Conservation (phyloP, 1,139 yeast genomes). For the Protomyces inundatus region DNA sequence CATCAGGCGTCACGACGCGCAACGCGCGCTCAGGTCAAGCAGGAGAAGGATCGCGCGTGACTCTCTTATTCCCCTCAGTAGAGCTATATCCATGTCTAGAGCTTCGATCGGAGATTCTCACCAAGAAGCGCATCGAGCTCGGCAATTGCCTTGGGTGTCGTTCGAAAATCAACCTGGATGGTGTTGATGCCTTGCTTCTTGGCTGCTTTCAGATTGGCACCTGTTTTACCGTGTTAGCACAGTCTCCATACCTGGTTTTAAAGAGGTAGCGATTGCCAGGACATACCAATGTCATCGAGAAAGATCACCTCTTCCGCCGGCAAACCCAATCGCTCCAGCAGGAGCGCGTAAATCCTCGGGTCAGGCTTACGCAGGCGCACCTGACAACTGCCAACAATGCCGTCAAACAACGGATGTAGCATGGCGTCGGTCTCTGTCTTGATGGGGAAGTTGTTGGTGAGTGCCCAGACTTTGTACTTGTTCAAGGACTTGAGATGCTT, state of each 20-base stretch:
- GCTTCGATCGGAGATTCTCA: background rate
- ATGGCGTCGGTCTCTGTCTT: slow-evolving; percentile 5
- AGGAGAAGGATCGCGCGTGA: too few relatives aligned
- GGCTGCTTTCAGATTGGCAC: slow-evolving; percentile 20
- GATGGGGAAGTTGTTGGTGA: slow-evolving; percentile 20
- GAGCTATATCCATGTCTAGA: background rate
- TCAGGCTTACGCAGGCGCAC: slow-evolving; percentile 22
- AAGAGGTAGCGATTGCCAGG: too few relatives aligned
- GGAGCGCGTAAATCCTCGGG: slow-evolving; percentile 4
- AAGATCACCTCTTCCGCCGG: slow-evolving; percentile 11
- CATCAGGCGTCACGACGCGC: background rate
- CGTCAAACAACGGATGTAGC: slow-evolving; percentile 13
- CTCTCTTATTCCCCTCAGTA: too few relatives aligned
- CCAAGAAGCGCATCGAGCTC: slow-evolving; percentile 3
- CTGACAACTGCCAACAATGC: slow-evolving; percentile 22
- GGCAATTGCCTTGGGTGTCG: slow-evolving; percentile 18
- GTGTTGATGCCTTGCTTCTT: slow-evolving; percentile 16
- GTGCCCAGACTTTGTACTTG: slow-evolving; percentile 25
- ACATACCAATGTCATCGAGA: background rate
- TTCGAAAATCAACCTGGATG: slow-evolving; percentile 19
- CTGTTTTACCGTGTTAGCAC: slow-evolving; percentile 8
- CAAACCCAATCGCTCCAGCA: slow-evolving; percentile 7
- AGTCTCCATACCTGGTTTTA: too few relatives aligned
- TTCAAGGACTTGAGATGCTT: slow-evolving; percentile 1
- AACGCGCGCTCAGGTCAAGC: background rate